Conservation (phyloP, 169 alveolate genomes). For the Eimeria acervulina region DNA sequence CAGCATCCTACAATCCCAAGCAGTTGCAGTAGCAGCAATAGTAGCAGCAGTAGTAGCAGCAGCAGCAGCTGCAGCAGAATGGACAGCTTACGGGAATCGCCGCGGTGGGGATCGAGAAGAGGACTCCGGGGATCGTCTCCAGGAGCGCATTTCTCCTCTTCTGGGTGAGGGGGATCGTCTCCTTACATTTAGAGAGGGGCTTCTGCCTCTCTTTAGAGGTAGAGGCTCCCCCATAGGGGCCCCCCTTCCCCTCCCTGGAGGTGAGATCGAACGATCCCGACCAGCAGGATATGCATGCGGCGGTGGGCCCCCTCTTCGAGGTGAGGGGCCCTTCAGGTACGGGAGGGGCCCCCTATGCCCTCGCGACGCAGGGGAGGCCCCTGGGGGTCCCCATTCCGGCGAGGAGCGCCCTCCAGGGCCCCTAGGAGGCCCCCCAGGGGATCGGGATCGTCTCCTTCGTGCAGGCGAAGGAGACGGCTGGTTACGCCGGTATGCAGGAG, state of each 20-base stretch:
- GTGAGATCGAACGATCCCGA: constrained; percentile 19
- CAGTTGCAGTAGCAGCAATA: not conserved
- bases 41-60: not conserved
- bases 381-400: constrained; percentile 53
- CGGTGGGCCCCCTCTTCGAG: constrained; percentile 23
- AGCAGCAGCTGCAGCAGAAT: not conserved
- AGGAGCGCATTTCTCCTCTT: constrained; percentile 34
- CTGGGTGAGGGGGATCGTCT: constrained; percentile 46
- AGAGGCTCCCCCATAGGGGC: not conserved
- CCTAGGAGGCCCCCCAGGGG: constrained; percentile 32
- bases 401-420: constrained; percentile 10
- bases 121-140: constrained; percentile 67
- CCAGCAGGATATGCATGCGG: constrained; percentile 16
- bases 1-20: too few relatives aligned
- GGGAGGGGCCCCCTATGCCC: constrained; percentile 47
- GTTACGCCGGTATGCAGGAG: constrained; percentile 32
- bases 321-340: constrained; percentile 46
- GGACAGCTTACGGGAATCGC: constrained; percentile 8
- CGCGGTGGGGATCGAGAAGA: constrained; percentile 56
- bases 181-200: constrained; percentile 31
- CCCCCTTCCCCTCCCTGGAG: constrained; percentile 29
- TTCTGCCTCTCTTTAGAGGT: constrained; percentile 35
- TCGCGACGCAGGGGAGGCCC: constrained; percentile 13
- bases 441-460: constrained; percentile 37
- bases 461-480: constrained; percentile 20